Evolutionary conservation across 1,284 basidiomycete genomes (phyloP).

Genomic region (Leucoagaricus sp.): DNA sequence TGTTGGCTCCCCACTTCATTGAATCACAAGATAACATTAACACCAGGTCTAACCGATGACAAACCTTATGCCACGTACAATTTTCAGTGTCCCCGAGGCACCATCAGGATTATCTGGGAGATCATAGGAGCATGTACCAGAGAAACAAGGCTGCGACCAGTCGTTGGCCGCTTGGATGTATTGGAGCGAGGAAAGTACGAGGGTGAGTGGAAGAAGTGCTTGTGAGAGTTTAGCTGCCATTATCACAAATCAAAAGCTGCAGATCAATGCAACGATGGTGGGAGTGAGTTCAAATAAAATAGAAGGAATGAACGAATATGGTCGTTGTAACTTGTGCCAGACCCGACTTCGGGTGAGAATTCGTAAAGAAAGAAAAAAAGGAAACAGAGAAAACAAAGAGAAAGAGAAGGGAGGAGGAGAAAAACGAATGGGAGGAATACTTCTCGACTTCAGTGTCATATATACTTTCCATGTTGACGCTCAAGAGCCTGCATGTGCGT

Average conservation of each 20-base stretch:
- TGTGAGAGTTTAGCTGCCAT: not conserved
- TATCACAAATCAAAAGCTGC: not conserved
- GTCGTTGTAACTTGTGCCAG: not conserved
- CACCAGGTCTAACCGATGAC: not conserved
- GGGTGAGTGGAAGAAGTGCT: not conserved
- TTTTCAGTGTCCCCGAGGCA: slow-evolving; percentile 35
- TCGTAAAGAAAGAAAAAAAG: not conserved
- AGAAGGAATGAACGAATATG: not conserved
- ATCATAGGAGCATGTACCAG: slow-evolving; percentile 42
- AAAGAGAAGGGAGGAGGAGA: not conserved
- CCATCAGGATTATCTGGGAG: slow-evolving; percentile 10
- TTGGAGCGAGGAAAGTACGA: not conserved
- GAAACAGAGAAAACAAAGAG: not conserved
- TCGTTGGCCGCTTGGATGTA: slow-evolving; percentile 37
- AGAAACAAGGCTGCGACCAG: slow-evolving; percentile 44
- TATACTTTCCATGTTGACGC: no score
- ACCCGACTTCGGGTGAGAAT: not conserved
- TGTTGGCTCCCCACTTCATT: slow-evolving; percentile 40
- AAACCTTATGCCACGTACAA: slow-evolving; percentile 29
- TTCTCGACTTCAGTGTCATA: not conserved
- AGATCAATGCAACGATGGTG: not conserved
- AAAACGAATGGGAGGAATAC: not conserved
- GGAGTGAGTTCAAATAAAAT: not conserved
- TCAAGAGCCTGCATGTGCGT: no score
- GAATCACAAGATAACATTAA: not conserved